phyloP scores from a whole-genome alignment of 108 stramenopile genomes.

The Thalassiosira profunda region DNA sequence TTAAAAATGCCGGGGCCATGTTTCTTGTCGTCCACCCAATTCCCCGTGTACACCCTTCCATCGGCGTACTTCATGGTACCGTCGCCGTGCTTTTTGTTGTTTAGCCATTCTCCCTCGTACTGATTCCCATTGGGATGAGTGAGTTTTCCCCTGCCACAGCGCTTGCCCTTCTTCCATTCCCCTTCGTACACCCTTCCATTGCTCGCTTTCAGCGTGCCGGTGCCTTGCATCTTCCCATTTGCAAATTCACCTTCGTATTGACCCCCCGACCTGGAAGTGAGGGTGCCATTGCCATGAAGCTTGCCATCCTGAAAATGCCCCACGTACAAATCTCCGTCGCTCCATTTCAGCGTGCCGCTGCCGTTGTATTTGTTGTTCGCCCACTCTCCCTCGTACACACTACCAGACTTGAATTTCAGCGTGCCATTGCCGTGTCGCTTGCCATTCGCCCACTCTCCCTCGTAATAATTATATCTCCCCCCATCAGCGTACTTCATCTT shows the following conservation, averaged over 20 bases:
- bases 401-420: background rate
- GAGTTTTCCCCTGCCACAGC: background rate
- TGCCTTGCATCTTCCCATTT: background rate
- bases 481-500: too few relatives aligned
- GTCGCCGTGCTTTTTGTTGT: background rate
- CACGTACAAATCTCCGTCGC: background rate
- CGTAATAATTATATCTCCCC: too few relatives aligned
- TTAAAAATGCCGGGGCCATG: background rate
- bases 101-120: background rate
- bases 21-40: too few relatives aligned
- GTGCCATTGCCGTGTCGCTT: background rate
- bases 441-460: too few relatives aligned
- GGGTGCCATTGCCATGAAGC: background rate
- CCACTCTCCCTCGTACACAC: background rate
- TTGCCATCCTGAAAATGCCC: background rate
- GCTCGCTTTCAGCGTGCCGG: background rate
- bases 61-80: too few relatives aligned
- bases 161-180: background rate
- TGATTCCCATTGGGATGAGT: too few relatives aligned
- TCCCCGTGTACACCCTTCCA: too few relatives aligned
- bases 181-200: background rate
- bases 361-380: background rate
- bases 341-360: background rate
- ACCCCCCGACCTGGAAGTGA: background rate
- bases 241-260: background rate